These are phyloP conservation scores for Roridomyces roridus DNA, from an alignment of 768 basidiomycete species.

Conservation along the genomic window DNA sequence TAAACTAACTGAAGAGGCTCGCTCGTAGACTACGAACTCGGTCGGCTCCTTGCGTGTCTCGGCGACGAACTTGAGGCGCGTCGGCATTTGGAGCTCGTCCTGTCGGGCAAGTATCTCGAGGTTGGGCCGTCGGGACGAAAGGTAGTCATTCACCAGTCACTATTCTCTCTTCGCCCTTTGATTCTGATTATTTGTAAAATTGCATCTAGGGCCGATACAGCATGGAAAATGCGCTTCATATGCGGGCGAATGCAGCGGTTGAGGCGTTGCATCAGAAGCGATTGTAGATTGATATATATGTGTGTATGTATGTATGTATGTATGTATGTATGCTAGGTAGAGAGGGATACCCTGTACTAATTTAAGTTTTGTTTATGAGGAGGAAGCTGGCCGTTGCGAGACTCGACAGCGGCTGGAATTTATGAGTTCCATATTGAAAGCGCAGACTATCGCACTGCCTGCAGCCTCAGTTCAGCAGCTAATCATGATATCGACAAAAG, in stretches of 20 bases:
- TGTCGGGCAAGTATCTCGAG: constrained; percentile 72
- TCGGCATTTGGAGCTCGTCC: constrained; percentile 79
- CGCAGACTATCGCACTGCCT: too few species aligned
- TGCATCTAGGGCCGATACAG: constrained; percentile 82
- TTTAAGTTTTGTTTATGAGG: too few species aligned
- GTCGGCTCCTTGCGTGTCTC: constrained; percentile 75
- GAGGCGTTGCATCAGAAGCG: constrained; percentile 54
- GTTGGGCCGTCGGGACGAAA: constrained; percentile 64
- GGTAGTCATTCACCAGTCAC: constrained; percentile 30
- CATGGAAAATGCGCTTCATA: constrained; percentile 70
- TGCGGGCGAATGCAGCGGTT: constrained; percentile 66
- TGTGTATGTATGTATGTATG: too few species aligned
- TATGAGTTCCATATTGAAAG: too few species aligned
- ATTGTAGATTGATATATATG: too few species aligned
- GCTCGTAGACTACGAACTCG: constrained; percentile 82
- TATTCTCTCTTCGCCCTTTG: not conserved
- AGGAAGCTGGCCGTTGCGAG: too few species aligned
- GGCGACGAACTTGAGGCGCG: constrained; percentile 67
- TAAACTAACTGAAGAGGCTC: not conserved
- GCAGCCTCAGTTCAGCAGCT: too few species aligned
- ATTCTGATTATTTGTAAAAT: not conserved
- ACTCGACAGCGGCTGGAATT: too few species aligned
- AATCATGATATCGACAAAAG: too few species aligned
- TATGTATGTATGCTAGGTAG: too few species aligned
- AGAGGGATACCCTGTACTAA: too few species aligned